Evolutionary conservation across 2,329 filamentous ascomycete species (phyloP), one percentile per base, ranked within the genome.

Genomic region (Scleromitrula shiraiana): DNA sequence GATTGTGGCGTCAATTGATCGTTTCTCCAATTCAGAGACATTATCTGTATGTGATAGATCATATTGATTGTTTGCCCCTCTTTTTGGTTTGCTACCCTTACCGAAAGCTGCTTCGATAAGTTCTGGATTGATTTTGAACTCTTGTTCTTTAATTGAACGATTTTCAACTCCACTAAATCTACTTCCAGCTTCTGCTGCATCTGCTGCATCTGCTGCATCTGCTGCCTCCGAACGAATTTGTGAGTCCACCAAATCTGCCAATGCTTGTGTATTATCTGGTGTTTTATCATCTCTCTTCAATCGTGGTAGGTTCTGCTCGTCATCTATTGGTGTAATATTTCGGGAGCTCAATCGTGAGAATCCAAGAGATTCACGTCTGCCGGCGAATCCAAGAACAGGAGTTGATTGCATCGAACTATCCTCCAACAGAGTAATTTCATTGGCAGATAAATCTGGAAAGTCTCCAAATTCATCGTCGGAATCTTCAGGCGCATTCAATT

Each of bases 391-490:
- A 30, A 27, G 24, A 37, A 0, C 7, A 9, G 38, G 38, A 3
- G 37, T 47, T 2, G 22, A 47, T 23, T 17, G 37, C 37, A 33
- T 47, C 1, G 29, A 42, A 15, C 15, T n/a, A n/a, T n/a, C 42
- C 4, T 47, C 37, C 29, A 47, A 41, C 7, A 47, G 32, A 15
- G 61, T 52, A 22, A 61, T 43, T 37, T 59, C 58, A 7, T 50
- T 50, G 33, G 62, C 56, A n/a, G 62, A 62, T 7, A 62, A 38
- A 5, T 56, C 55, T 3, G 61, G 61, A 48, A 64, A 64, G 1
- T 58, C 59, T 23, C 61, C 62, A 53, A 62, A 64, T 39, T 64
- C 62, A 42, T 64, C 57, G 4, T 63, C 61, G 8, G 60, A 62
- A 4, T 56, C 54, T 4, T 52, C 44, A 7, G 50, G 49, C 7